Conservation (phyloP, 1,284 basidiomycete species). For the Sanghuangporus sanghuang region DNA sequence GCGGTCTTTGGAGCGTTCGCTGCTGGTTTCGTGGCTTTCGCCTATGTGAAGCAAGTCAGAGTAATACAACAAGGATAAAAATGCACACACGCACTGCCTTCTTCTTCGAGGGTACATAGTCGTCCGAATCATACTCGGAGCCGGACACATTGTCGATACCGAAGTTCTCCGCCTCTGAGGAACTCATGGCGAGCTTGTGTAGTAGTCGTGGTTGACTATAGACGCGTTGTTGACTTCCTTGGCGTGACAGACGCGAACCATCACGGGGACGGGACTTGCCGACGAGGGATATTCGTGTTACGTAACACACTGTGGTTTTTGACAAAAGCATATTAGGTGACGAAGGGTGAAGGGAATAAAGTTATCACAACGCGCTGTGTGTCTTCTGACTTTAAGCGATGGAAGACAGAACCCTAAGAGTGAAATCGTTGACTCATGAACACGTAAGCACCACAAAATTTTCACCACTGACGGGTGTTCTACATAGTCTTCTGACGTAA, state of each 20-base stretch:
- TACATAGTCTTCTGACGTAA: too few relatives aligned
- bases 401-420: too few relatives aligned
- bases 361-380: neutral
- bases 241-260: constrained; percentile 5
- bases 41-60: constrained; percentile 1
- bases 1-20: constrained; percentile 21
- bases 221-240: neutral
- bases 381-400: neutral
- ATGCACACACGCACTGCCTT: constrained; percentile 36
- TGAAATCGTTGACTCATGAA: too few relatives aligned
- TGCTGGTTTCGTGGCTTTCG: constrained; percentile 24
- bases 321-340: too few relatives aligned
- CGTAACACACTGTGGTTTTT: constrained; percentile 3
- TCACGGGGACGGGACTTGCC: neutral
- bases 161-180: constrained; percentile 59
- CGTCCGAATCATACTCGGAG: constrained; percentile 55
- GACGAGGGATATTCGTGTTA: neutral
- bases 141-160: constrained; percentile 54
- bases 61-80: constrained; percentile 19
- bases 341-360: neutral
- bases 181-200: constrained; percentile 7
- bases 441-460: too few relatives aligned
- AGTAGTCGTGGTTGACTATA: neutral
- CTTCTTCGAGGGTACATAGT: constrained; percentile 56
- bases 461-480: too few relatives aligned